A percentile compares a stretch with the other conserved stretches of the same genome.
Evolutionary conservation across 2,329 filamentous ascomycete species (phyloP).

Genomic region (Cladosporium phlei): DNA sequence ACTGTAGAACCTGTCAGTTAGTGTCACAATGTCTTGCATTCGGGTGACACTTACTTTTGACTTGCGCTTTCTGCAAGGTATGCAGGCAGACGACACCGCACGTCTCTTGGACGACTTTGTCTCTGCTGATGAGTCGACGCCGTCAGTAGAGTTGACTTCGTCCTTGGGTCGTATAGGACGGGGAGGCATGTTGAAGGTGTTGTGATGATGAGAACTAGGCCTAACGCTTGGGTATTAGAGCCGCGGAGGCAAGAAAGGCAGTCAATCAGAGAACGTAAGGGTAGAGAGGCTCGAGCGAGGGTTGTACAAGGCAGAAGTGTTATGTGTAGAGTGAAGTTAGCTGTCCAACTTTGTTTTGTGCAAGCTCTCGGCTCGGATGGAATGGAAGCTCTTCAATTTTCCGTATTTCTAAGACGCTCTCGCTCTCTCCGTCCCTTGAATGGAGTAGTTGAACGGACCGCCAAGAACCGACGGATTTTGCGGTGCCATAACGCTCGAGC

Average conservation of each 20-base stretch:
- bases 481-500: conserved; percentile 11
- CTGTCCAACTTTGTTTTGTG: conserved; percentile 11
- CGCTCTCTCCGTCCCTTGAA: conserved; percentile 5
- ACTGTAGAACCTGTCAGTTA: conserved; percentile 31
- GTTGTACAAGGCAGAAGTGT: background rate
- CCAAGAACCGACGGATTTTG: conserved; percentile 8
- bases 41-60: conserved; percentile 38
- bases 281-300: conserved; percentile 6
- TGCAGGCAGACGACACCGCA: conserved; percentile 41
- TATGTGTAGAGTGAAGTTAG: background rate
- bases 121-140: conserved; percentile 21
- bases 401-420: conserved; percentile 9
- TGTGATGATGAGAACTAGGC: conserved; percentile 1
- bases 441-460: conserved; percentile 2
- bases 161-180: conserved; percentile 31
- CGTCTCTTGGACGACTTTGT: conserved; percentile 30
- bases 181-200: conserved; percentile 25
- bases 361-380: conserved; percentile 6
- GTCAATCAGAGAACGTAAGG: conserved; percentile 6
- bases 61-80: conserved; percentile 49
- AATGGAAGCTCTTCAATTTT: conserved; percentile 1
- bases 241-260: conserved; percentile 1
- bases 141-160: conserved; percentile 23
- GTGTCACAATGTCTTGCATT: background rate
- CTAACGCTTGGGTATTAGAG: background rate